These are phyloP conservation scores for Tylopilus rubrobrunneus DNA, from an alignment of 768 basidiomycete species.

Conservation along the genomic window DNA sequence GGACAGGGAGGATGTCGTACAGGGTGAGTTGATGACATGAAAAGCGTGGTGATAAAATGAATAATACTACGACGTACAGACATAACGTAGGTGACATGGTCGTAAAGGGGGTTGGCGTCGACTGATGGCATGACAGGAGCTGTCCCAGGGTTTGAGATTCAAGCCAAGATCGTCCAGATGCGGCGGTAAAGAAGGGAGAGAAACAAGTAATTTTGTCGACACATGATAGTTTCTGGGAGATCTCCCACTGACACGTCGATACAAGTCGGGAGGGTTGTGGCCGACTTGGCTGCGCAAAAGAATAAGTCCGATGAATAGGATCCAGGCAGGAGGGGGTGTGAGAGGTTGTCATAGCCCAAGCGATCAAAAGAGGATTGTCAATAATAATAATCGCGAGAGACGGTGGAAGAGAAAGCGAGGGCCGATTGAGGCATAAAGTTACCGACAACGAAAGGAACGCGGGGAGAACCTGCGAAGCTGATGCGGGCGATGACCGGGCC, in stretches of 20 bases:
- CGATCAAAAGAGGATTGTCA: background rate
- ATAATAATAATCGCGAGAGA: background rate
- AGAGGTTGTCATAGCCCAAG: conserved; percentile 11
- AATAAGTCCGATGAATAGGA: conserved; percentile 4
- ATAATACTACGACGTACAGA: conserved; percentile 2
- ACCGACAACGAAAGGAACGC: conserved; percentile 23
- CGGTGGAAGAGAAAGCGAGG: background rate
- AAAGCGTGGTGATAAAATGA: conserved; percentile 16
- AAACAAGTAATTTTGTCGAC: conserved; percentile 6
- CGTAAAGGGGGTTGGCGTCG: conserved; percentile 10
- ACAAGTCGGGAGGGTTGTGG: background rate
- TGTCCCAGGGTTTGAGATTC: conserved; percentile 25
- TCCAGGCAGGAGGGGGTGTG: conserved; percentile 4
- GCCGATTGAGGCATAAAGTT: conserved; percentile 26
- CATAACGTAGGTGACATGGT: conserved; percentile 12
- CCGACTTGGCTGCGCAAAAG: conserved; percentile 17
- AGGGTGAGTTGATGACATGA: conserved; percentile 4
- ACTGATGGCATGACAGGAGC: conserved; percentile 15
- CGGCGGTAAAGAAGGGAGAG: conserved; percentile 7
- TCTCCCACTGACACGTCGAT: conserved; percentile 17
- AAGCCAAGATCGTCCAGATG: conserved; percentile 14
- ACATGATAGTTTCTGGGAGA: conserved; percentile 16
- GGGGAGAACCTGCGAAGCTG: conserved; percentile 24
- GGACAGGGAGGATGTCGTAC: background rate
- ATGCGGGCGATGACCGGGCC: conserved; percentile 17